These are phyloP conservation scores for Puya raimondii DNA, from an alignment of 176 grass and related monocot genomes.

Conservation along the genomic window DNA sequence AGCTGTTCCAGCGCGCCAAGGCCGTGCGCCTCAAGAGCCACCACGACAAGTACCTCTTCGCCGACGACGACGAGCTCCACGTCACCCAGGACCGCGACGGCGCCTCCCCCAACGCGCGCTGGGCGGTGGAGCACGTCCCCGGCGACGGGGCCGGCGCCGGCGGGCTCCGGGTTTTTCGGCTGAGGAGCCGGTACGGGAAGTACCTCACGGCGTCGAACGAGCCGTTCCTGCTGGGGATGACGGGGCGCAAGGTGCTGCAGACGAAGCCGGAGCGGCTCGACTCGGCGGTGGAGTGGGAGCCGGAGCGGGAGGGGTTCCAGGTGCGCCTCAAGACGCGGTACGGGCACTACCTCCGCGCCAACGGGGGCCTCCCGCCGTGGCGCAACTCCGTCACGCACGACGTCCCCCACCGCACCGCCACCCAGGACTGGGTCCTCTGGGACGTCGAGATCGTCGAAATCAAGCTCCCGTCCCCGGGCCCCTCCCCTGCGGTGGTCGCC, in stretches of 20 bases:
- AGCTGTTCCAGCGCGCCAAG: constrained; percentile 17
- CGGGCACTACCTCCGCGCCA: constrained; percentile 70
- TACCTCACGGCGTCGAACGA: constrained; percentile 16
- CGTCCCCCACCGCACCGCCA: constrained; percentile 33
- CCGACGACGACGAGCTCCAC: constrained; percentile 15
- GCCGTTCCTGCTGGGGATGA: constrained; percentile 10
- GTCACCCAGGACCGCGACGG: constrained; percentile 16
- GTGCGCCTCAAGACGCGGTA: constrained; percentile 47
- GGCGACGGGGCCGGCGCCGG: neutral
- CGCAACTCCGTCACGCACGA: constrained; percentile 75
- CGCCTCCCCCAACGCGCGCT: neutral
- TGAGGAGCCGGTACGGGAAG: constrained; percentile 10
- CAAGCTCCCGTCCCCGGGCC: neutral
- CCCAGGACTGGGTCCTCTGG: constrained; percentile 80
- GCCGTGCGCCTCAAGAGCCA: constrained; percentile 15
- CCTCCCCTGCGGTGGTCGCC: neutral
- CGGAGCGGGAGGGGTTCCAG: constrained; percentile 39
- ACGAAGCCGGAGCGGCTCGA: neutral
- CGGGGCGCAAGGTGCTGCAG: constrained; percentile 25
- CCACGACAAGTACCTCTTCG: constrained; percentile 22
- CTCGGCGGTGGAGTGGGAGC: constrained; percentile 20
- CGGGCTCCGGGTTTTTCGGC: neutral
- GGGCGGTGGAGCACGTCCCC: neutral
- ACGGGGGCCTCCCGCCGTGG: constrained; percentile 53
- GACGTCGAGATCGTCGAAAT: constrained; percentile 60